Evolutionary conservation across 2,329 filamentous ascomycete genomes (phyloP), one percentile per base, ranked within the genome.

Genomic region (Fusarium fracticaudum): DNA sequence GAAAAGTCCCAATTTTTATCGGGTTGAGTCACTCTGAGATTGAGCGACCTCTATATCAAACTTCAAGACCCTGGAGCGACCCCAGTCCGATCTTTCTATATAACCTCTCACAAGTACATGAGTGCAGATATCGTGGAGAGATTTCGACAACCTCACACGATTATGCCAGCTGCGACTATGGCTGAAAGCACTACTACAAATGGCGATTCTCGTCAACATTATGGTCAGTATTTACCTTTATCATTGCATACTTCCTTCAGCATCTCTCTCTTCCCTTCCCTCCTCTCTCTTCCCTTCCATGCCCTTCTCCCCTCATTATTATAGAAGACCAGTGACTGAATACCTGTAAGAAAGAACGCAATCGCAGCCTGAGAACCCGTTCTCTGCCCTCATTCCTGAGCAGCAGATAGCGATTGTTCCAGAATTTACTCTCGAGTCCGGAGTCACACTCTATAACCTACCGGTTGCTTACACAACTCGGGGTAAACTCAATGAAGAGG

Each of bases 351-450:
- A 88, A 90, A 91, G 89, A 87, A 87, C 82, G 75, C 85, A 83
- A 74, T 85, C 89, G 63, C 94, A 98, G 83, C 91, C 93, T 79
- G 96, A 98, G 85, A 99, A 98, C 84, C 96, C 95, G 37, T 98
- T 95, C 82, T 91, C 94, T 69, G 85, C 88, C 73, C 88, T 98
- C 79, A 97, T 99, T 60, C 92, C 94, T 60, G 92, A 98, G 79
- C 96, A 98, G 84, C 88, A 92, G 61, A 93, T 97, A 79, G 94
- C 93, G 65, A 90, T 96, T 69, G 90, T 99, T 63, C 96, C 96
- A 5, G 91, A 92, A 33, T 98, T 98, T 82, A 95, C 93, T 14
- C 93, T 99, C 75, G 96, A 99, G 83, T 98, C 95, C 5, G 96
- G 96, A 55, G 94, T 93, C 31, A 92, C 90, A 2, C 88, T 99